A percentile compares a stretch with the other conserved stretches of the same genome.
These are phyloP conservation scores for Nakazawaea populi DNA, from an alignment of 805 yeast species.

Conservation along the genomic window DNA sequence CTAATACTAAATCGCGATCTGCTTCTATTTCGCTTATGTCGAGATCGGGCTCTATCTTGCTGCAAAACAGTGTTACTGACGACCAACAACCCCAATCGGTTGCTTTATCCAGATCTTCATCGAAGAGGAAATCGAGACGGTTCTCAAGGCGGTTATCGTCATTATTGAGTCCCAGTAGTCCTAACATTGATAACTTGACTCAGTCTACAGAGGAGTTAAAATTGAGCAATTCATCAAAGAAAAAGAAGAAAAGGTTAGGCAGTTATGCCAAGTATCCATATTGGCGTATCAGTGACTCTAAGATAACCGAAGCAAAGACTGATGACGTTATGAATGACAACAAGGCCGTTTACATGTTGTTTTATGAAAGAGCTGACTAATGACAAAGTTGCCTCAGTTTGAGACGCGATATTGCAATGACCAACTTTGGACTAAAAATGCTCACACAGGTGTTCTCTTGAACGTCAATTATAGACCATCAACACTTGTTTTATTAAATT, in stretches of 20 bases:
- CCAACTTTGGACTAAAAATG: too few relatives aligned
- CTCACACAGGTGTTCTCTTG: too few relatives aligned
- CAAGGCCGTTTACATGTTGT: slow-evolving; percentile 78
- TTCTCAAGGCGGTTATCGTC: slow-evolving; percentile 9
- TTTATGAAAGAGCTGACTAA: slow-evolving; percentile 57
- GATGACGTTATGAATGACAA: slow-evolving; percentile 61
- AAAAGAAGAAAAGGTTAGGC: slow-evolving; percentile 41
- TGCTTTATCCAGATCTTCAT: slow-evolving; percentile 4
- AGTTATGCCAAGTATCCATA: slow-evolving; percentile 54
- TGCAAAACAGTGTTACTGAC: not conserved
- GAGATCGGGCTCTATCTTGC: slow-evolving; percentile 2
- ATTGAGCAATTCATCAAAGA: not conserved
- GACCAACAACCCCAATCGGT: not conserved
- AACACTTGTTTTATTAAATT: too few relatives aligned
- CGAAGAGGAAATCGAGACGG: slow-evolving; percentile 1
- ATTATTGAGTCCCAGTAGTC: not conserved
- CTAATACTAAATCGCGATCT: slow-evolving; percentile 2
- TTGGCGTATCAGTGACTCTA: slow-evolving; percentile 84
- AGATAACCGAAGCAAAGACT: slow-evolving; percentile 53
- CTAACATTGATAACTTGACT: not conserved
- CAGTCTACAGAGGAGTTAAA: not conserved
- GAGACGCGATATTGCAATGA: too few relatives aligned
- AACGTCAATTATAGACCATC: too few relatives aligned
- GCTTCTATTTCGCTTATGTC: not conserved
- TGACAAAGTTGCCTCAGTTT: too few relatives aligned